Evolutionary conservation across 2,329 filamentous ascomycete genomes (phyloP).

Genomic region (Aspergillus neotritici): DNA sequence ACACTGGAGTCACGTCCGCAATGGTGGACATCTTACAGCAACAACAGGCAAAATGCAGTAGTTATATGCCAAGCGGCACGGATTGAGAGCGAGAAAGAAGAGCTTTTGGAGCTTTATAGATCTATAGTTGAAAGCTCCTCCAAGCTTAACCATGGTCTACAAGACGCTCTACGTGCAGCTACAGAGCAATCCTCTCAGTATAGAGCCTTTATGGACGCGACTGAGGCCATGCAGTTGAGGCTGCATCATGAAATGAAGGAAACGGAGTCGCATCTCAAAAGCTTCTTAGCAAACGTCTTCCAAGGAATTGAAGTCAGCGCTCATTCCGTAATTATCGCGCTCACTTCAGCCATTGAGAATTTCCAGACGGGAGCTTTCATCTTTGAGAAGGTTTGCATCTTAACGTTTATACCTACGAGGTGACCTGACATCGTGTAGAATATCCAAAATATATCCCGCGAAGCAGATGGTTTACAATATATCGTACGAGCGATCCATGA

Average conservation of each 20-base stretch:
- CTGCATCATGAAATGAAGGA: slow-evolving; percentile 29
- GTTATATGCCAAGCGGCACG: slow-evolving; percentile 59
- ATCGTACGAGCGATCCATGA: slow-evolving; percentile 23
- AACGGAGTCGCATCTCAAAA: slow-evolving; percentile 20
- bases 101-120: slow-evolving; percentile 37
- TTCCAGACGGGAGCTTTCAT: slow-evolving; percentile 13
- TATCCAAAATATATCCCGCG: slow-evolving; percentile 22
- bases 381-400: slow-evolving; percentile 20
- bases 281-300: slow-evolving; percentile 21
- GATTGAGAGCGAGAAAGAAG: slow-evolving; percentile 51
- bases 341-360: slow-evolving; percentile 16
- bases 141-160: slow-evolving; percentile 32
- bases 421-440: slow-evolving; percentile 22
- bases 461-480: slow-evolving; percentile 20
- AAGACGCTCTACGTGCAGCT: slow-evolving; percentile 29
- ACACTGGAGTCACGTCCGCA: slow-evolving; percentile 51
- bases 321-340: slow-evolving; percentile 12
- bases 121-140: slow-evolving; percentile 33
- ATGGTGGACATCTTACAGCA: slow-evolving; percentile 61
- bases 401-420: neutral
- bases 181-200: slow-evolving; percentile 26
- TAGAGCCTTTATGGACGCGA: slow-evolving; percentile 27
- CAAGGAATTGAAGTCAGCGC: slow-evolving; percentile 23
- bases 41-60: slow-evolving; percentile 55
- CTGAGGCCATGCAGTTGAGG: slow-evolving; percentile 26